Conservation (phyloP, 2,329 filamentous ascomycete species). For the Hypoxylon sp. region DNA sequence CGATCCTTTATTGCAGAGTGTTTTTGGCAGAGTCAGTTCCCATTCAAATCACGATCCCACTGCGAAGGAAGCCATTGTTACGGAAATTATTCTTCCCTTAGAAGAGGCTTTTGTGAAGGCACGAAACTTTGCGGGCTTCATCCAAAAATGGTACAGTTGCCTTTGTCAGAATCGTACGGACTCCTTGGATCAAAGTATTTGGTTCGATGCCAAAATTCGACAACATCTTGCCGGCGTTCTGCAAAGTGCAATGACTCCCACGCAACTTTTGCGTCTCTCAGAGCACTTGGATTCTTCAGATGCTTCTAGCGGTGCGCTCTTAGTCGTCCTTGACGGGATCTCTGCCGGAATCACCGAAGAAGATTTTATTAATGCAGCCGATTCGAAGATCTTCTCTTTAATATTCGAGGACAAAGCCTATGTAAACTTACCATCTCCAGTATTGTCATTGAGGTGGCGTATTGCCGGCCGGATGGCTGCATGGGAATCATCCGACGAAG, state of each 20-base stretch:
- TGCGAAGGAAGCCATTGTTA: slow-evolving; percentile 50
- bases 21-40: slow-evolving; percentile 53
- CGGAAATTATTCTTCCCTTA: slow-evolving; percentile 56
- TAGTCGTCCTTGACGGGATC: slow-evolving; percentile 57
- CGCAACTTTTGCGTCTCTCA: slow-evolving; percentile 55
- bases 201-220: slow-evolving; percentile 49
- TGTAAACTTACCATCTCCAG: slow-evolving; percentile 42
- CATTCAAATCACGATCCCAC: slow-evolving; percentile 39
- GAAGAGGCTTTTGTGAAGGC: slow-evolving; percentile 57
- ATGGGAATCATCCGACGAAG: slow-evolving; percentile 47
- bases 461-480: slow-evolving; percentile 47
- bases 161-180: slow-evolving; percentile 38
- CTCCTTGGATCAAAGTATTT: slow-evolving; percentile 45
- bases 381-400: slow-evolving; percentile 53
- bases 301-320: slow-evolving; percentile 46
- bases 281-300: slow-evolving; percentile 52
- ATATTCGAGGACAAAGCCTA: slow-evolving; percentile 47
- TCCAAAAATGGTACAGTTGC: slow-evolving; percentile 55
- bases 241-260: slow-evolving; percentile 54
- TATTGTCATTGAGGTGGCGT: slow-evolving; percentile 51
- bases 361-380: slow-evolving; percentile 50
- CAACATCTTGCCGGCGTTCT: slow-evolving; percentile 50
- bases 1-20: slow-evolving; percentile 48
- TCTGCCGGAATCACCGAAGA: slow-evolving; percentile 54
- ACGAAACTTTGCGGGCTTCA: slow-evolving; percentile 57